Percentiles rank a stretch among this genome's conserved stretches.
Conservation (phyloP, 2,329 filamentous ascomycete genomes). For the Nannizziopsis barbatae region DNA sequence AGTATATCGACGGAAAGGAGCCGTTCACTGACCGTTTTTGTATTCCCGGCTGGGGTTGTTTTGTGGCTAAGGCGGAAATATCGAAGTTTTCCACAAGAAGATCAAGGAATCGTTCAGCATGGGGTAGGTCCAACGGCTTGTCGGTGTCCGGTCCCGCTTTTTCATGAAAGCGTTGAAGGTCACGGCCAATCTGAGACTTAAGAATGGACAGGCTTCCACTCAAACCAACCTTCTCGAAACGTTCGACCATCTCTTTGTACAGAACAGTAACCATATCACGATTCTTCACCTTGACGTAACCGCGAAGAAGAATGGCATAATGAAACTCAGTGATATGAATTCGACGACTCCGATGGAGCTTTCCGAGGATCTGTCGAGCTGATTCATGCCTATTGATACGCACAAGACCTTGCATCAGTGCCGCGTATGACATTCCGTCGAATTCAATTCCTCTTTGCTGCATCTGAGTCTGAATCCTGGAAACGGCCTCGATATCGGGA, state of each 20-base stretch:
- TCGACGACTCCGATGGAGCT: conserved; percentile 29
- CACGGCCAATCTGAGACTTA: conserved; percentile 26
- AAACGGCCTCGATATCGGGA: conserved; percentile 46
- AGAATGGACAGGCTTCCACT: conserved; percentile 30
- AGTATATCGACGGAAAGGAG: conserved; percentile 41
- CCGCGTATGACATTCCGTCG: conserved; percentile 49
- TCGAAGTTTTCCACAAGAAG: conserved; percentile 30
- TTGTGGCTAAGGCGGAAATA: conserved; percentile 34
- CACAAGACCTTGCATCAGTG: conserved; percentile 49
- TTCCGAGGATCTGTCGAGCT: conserved; percentile 43
- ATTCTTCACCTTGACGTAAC: conserved; percentile 42
- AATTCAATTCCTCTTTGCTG: conserved; percentile 39
- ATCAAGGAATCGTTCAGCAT: conserved; percentile 30
- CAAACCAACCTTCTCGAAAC: conserved; percentile 26
- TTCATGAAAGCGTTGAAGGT: conserved; percentile 20
- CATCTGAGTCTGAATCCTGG: conserved; percentile 48
- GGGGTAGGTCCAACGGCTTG: conserved; percentile 19
- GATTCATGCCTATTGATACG: conserved; percentile 43
- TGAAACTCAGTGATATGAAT: conserved; percentile 35
- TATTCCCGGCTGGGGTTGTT: conserved; percentile 30
- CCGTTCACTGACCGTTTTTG: conserved; percentile 28
- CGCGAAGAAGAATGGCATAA: conserved; percentile 37
- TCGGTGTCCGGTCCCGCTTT: conserved; percentile 12
- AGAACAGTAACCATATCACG: conserved; percentile 41
- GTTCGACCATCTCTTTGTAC: conserved; percentile 34